phyloP scores from a whole-genome alignment of 2,329 filamentous ascomycete genomes.

The Uncinocarpus reesii region DNA sequence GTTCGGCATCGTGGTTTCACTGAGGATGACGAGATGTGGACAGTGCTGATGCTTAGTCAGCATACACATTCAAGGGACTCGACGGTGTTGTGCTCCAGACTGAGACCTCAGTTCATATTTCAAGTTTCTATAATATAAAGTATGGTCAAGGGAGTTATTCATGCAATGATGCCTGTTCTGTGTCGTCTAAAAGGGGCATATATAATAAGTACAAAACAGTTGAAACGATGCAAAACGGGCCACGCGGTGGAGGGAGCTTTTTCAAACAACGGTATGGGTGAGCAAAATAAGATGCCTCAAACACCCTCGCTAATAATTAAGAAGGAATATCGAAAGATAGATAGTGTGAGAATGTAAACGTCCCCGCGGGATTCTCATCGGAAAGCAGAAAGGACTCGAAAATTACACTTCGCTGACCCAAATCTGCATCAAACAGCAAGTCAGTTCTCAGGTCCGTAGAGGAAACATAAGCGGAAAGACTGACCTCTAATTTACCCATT shows the following conservation, averaged over 20 bases:
- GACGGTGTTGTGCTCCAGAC: no score
- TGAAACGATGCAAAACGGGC: slow-evolving; percentile 3
- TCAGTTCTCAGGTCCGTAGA: background rate
- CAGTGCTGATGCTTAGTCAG: background rate
- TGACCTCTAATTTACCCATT: slow-evolving; percentile 90
- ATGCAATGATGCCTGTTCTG: slow-evolving; percentile 2
- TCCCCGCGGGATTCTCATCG: background rate
- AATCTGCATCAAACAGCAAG: slow-evolving; percentile 9
- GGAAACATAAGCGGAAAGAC: slow-evolving; percentile 28
- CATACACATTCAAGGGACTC: no score
- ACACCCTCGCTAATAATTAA: slow-evolving; percentile 12
- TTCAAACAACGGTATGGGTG: background rate
- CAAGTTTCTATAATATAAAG: background rate
- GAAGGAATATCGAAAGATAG: background rate
- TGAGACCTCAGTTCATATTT: no score
- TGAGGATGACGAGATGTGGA: background rate
- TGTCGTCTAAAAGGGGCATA: slow-evolving; percentile 6
- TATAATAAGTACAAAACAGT: slow-evolving; percentile 8
- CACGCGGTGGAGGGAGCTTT: slow-evolving; percentile 2
- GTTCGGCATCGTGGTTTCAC: background rate
- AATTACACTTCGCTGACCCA: slow-evolving; percentile 12
- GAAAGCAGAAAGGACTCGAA: slow-evolving; percentile 1
- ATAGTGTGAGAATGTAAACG: background rate
- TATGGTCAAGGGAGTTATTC: slow-evolving; percentile 1
- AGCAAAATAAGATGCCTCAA: slow-evolving; percentile 5